Evolutionary conservation across 78 protist genomes (phyloP).

Genomic region (Dictyostelium purpureum): DNA sequence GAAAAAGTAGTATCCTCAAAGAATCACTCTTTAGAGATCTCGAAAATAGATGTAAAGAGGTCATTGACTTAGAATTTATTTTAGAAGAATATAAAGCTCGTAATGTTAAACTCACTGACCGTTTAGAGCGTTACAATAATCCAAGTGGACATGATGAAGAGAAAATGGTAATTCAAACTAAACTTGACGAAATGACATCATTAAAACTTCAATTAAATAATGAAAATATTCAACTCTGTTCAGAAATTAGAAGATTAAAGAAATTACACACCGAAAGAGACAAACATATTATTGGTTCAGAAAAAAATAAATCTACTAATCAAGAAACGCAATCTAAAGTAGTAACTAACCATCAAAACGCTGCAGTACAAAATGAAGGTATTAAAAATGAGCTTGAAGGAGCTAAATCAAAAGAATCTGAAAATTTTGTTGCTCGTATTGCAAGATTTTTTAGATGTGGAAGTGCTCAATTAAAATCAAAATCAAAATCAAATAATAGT

Average conservation of each 20-base stretch:
- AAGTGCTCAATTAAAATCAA: background rate
- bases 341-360: background rate
- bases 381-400: slow-evolving; percentile 2
- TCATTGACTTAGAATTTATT: slow-evolving; percentile 70
- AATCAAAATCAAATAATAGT: background rate
- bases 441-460: too few species aligned
- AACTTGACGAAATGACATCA: slow-evolving; percentile 61
- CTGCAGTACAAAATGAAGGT: background rate
- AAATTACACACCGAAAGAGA: background rate
- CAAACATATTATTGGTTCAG: slow-evolving; percentile 36
- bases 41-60: slow-evolving; percentile 76
- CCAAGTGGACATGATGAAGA: slow-evolving; percentile 28
- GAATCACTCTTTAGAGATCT: slow-evolving; percentile 75
- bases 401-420: too few species aligned
- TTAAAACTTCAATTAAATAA: slow-evolving; percentile 54
- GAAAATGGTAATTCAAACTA: background rate
- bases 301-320: background rate
- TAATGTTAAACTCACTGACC: slow-evolving; percentile 21
- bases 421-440: too few species aligned
- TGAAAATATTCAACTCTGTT: slow-evolving; percentile 37
- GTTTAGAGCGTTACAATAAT: slow-evolving; percentile 30
- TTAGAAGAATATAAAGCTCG: slow-evolving; percentile 65
- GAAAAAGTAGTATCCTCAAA: slow-evolving; percentile 16
- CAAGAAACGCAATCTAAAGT: slow-evolving; percentile 38
- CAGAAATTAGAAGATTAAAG: background rate